These are phyloP conservation scores for Rhodofomes roseus DNA, from an alignment of 1,284 basidiomycete species.

Conservation along the genomic window DNA sequence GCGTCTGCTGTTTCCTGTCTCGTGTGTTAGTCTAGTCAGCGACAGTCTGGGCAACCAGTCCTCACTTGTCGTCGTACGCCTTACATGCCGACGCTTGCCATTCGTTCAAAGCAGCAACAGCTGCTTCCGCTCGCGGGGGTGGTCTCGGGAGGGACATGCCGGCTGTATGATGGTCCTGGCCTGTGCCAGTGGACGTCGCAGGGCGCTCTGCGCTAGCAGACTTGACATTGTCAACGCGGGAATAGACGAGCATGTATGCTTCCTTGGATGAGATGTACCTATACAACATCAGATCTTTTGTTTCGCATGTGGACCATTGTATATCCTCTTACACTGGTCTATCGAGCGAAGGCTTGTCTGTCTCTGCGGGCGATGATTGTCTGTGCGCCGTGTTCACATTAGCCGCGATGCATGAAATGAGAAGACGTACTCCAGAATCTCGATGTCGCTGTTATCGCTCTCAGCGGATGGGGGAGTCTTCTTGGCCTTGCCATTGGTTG, in stretches of 20 bases:
- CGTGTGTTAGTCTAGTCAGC: not conserved
- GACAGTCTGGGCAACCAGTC: not conserved
- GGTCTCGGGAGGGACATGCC: conserved; percentile 31
- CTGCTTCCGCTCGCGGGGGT: conserved; percentile 48
- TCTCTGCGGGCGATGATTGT: not conserved
- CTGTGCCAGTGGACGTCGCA: not conserved
- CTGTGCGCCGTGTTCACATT: not conserved
- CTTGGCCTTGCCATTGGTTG: conserved; percentile 28
- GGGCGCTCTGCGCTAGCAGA: not conserved
- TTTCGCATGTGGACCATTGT: no score
- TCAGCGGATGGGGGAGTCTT: conserved; percentile 51
- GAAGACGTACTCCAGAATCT: conserved; percentile 28
- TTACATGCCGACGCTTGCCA: conserved; percentile 49
- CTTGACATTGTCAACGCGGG: conserved; percentile 29
- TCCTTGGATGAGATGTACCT: conserved; percentile 61
- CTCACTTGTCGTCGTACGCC: conserved; percentile 47
- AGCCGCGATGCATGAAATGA: not conserved
- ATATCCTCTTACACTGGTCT: conserved; percentile 20
- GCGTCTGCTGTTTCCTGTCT: conserved; percentile 41
- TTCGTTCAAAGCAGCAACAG: conserved; percentile 55
- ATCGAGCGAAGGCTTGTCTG: conserved; percentile 5
- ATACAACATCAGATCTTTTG: no score
- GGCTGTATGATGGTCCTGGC: not conserved
- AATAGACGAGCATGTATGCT: conserved; percentile 92
- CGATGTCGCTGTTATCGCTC: conserved; percentile 58